Evolutionary conservation across 306 rosid genomes (phyloP).

Genomic region (Begonia loranthoides): DNA sequence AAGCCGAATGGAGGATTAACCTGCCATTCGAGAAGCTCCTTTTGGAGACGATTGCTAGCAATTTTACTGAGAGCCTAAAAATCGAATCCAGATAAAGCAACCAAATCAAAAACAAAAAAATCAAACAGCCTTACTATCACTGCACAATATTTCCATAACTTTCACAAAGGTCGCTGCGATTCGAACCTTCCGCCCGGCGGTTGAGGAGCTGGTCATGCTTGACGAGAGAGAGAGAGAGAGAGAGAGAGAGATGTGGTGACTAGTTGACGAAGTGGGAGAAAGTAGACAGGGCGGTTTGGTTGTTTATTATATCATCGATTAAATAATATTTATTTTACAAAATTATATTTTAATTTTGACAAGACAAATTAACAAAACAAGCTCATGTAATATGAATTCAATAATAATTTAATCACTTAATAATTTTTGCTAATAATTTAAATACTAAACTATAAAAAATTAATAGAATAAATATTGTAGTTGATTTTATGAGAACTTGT

Average conservation of each 20-base stretch:
- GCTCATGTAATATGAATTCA: too few species aligned
- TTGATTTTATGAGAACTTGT: too few species aligned
- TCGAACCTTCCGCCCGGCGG: slow-evolving; percentile 73
- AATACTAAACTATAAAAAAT: too few species aligned
- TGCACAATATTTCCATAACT: background rate
- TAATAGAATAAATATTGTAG: too few species aligned
- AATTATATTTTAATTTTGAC: too few species aligned
- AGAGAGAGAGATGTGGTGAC: background rate
- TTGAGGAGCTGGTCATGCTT: slow-evolving; percentile 93
- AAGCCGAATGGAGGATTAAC: slow-evolving; percentile 90
- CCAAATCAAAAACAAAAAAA: background rate
- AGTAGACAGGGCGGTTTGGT: slow-evolving; percentile 10
- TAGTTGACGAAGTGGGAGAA: slow-evolving; percentile 26
- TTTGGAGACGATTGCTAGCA: slow-evolving; percentile 98
- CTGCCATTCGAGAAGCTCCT: slow-evolving; percentile 98
- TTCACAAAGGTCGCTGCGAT: background rate
- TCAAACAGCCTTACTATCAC: background rate
- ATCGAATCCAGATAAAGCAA: background rate
- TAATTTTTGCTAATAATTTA: too few species aligned
- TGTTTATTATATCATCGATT: too few species aligned
- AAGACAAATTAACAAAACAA: too few species aligned
- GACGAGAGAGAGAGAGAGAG: slow-evolving; percentile 4
- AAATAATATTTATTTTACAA: too few species aligned
- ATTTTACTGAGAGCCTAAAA: slow-evolving; percentile 82
- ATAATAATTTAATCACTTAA: too few species aligned